phyloP scores from a whole-genome alignment of 1,284 basidiomycete species.

The Leccinum ponderosum region DNA sequence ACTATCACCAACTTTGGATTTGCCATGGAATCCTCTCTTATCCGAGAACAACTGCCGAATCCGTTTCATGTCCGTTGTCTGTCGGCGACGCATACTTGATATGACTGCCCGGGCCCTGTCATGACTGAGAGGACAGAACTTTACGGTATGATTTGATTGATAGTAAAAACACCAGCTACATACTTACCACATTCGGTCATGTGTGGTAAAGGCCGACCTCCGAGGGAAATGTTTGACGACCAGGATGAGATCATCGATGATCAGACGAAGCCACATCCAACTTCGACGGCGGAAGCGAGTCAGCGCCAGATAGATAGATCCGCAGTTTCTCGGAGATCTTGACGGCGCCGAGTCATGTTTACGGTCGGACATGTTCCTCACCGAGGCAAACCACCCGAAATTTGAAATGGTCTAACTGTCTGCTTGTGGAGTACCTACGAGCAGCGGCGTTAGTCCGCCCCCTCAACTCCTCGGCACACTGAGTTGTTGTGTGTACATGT shows the following conservation, averaged over 20 bases:
- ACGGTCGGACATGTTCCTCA: background rate
- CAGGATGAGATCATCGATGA: background rate
- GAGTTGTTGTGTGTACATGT: background rate
- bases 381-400: background rate
- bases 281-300: background rate
- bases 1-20: background rate
- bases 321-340: background rate
- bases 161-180: background rate
- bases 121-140: background rate
- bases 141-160: background rate
- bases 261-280: background rate
- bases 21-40: too few species aligned
- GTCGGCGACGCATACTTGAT: too few species aligned
- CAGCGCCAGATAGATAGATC: background rate
- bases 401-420: background rate
- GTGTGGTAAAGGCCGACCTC: background rate
- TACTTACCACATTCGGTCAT: background rate
- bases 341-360: background rate
- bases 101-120: background rate
- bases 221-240: background rate
- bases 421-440: too few species aligned
- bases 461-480: too few species aligned
- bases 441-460: too few species aligned
- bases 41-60: background rate
- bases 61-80: too few species aligned